Percentiles rank a stretch among this genome's conserved stretches.
phyloP scores from a whole-genome alignment of 257 asterid genomes.

The Knoxia roxburghii region DNA sequence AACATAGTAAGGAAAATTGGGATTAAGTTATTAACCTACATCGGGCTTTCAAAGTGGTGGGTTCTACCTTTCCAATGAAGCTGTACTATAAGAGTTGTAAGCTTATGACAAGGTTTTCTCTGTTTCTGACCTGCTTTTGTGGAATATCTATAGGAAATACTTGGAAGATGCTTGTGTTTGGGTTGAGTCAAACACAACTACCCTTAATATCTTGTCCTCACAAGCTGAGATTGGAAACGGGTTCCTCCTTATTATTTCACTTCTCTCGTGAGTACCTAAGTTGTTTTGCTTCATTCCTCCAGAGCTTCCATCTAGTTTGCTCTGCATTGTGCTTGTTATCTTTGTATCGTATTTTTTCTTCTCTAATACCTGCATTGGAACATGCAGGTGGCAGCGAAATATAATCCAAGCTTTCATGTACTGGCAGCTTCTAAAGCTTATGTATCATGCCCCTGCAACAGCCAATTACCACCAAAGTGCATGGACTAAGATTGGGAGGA shows the following conservation, averaged over 20 bases:
- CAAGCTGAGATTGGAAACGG: conserved; percentile 92
- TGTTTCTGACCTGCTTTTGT: conserved; percentile 13
- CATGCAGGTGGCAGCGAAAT: conserved; percentile 84
- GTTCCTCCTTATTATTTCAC: conserved; percentile 68
- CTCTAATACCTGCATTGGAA: conserved; percentile 17
- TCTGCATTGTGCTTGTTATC: conserved; percentile 3
- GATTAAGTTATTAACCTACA: not conserved
- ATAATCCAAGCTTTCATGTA: conserved; percentile 79
- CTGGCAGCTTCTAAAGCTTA: conserved; percentile 97
- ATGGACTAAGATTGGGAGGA: conserved; percentile 79
- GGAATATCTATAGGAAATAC: conserved; percentile 65
- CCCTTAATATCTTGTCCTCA: conserved; percentile 70
- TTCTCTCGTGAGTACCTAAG: conserved; percentile 60
- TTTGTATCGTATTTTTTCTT: conserved; percentile 6
- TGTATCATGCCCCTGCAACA: conserved; percentile 91
- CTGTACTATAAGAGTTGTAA: not conserved
- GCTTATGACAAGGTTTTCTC: not conserved
- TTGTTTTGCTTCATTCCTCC: conserved; percentile 12
- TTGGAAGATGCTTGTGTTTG: conserved; percentile 90
- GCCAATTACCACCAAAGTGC: conserved; percentile 80
- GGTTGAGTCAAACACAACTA: conserved; percentile 83
- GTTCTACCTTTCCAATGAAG: not conserved
- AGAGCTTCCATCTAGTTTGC: not conserved
- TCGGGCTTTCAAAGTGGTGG: not conserved
- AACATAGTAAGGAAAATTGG: not conserved